Conservation (phyloP, 257 asterid genomes). For the Paulownia fortunei region DNA sequence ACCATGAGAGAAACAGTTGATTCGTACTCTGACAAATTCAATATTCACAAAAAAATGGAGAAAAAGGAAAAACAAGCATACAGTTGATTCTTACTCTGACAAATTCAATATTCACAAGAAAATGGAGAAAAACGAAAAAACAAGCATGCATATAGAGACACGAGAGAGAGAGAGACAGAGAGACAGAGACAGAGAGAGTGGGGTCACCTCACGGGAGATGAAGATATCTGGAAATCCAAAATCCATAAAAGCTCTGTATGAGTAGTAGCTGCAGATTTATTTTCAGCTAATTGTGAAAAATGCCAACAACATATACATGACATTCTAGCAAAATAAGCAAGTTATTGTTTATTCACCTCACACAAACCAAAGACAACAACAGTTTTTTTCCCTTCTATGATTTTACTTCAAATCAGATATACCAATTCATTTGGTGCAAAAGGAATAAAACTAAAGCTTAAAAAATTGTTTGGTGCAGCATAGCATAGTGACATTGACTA, state of each 20-base stretch:
- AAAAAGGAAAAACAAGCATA: neutral
- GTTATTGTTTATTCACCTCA: neutral
- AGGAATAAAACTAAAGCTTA: neutral
- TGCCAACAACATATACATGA: slow-evolving; percentile 17
- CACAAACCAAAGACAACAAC: neutral
- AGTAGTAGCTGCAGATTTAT: slow-evolving; percentile 79
- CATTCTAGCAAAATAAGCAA: slow-evolving; percentile 19
- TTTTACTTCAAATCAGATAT: neutral
- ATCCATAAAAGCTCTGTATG: slow-evolving; percentile 84
- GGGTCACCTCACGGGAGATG: slow-evolving; percentile 91
- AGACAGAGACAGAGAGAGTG: slow-evolving; percentile 4
- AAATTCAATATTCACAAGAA: neutral
- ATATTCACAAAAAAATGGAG: neutral
- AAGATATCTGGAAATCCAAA: slow-evolving; percentile 93
- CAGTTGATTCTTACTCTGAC: neutral
- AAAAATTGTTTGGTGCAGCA: neutral
- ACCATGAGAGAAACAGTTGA: neutral
- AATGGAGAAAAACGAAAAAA: neutral
- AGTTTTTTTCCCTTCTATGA: neutral
- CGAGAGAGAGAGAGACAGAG: neutral
- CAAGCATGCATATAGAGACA: slow-evolving; percentile 9
- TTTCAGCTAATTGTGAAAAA: slow-evolving; percentile 25
- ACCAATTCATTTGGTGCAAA: neutral
- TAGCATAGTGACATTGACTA: neutral
- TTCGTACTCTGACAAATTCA: neutral